These are phyloP conservation scores for Porodaedalea pini DNA, from an alignment of 1,284 basidiomycete genomes.

Conservation along the genomic window DNA sequence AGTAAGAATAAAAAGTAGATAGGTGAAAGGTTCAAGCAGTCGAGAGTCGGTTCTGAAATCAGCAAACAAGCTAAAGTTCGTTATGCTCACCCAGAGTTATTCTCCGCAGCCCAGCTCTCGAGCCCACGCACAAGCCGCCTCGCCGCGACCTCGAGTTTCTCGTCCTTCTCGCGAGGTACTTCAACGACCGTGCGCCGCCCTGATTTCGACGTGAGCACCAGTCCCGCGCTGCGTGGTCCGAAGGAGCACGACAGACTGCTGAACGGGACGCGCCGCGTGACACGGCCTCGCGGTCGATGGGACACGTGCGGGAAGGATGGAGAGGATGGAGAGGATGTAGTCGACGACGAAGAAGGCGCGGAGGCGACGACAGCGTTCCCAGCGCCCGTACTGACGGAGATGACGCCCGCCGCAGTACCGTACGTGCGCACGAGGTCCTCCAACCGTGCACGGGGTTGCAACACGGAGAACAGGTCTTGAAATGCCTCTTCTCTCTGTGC, in stretches of 20 bases:
- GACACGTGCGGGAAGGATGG: conserved; percentile 15
- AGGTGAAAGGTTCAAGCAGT: no score
- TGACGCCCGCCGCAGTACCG: conserved; percentile 52
- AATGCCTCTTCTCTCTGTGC: conserved; percentile 56
- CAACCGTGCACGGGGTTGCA: conserved; percentile 63
- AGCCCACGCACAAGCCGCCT: conserved; percentile 21
- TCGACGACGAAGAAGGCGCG: conserved; percentile 10
- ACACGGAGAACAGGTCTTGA: conserved; percentile 71
- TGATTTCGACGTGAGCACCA: conserved; percentile 42
- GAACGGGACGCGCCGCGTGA: conserved; percentile 46
- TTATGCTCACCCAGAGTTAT: no score
- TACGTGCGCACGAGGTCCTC: conserved; percentile 67
- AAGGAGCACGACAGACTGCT: conserved; percentile 52
- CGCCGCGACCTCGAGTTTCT: conserved; percentile 29
- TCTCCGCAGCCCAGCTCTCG: conserved; percentile 10
- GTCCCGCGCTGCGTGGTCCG: conserved; percentile 52
- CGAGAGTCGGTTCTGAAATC: no score
- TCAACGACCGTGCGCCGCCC: conserved; percentile 57
- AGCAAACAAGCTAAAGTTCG: no score
- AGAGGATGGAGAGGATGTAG: conserved; percentile 19
- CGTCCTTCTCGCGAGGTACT: conserved; percentile 37
- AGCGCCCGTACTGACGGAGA: conserved; percentile 34
- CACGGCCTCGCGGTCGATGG: not conserved
- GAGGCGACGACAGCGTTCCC: conserved; percentile 11
- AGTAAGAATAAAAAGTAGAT: no score